Evolutionary conservation across 805 yeast species (phyloP).

Genomic region (Ogataea sp.): DNA sequence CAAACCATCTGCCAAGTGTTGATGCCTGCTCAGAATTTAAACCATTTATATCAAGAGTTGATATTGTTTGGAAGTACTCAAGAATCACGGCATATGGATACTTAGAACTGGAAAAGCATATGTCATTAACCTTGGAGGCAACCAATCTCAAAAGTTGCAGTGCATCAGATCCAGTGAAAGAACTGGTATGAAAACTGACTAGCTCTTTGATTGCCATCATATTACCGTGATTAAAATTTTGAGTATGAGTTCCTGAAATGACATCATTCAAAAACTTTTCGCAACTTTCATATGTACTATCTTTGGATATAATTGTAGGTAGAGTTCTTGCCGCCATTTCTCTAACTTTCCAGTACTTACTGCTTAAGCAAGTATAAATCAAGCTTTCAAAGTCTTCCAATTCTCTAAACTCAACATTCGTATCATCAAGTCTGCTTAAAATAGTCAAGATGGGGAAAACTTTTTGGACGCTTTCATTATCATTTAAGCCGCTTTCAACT

Average conservation of each 20-base stretch:
- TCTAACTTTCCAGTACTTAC: constrained; percentile 71
- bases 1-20: constrained; percentile 28
- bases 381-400: constrained; percentile 43
- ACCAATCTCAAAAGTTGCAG: not conserved
- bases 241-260: too few relatives aligned
- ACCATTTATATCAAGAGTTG: too few relatives aligned
- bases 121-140: not conserved
- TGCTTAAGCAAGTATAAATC: constrained; percentile 39
- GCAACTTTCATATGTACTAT: constrained; percentile 19
- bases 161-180: not conserved
- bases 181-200: too few relatives aligned
- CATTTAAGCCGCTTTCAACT: constrained; percentile 11
- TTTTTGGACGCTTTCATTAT: constrained; percentile 39
- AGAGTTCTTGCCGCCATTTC: constrained; percentile 78
- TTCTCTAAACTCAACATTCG: constrained; percentile 41
- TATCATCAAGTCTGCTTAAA: constrained; percentile 57
- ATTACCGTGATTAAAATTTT: constrained; percentile 51
- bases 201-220: constrained; percentile 40
- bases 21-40: too few relatives aligned
- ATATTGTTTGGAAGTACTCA: constrained; percentile 13
- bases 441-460: constrained; percentile 72
- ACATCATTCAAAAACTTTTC: not conserved
- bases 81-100: constrained; percentile 14
- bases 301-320: constrained; percentile 33
- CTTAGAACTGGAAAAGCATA: not conserved